Percentiles rank a stretch among this genome's conserved stretches.
phyloP scores from a whole-genome alignment of 2,329 filamentous ascomycete genomes.

The Phyllachora maydis region DNA sequence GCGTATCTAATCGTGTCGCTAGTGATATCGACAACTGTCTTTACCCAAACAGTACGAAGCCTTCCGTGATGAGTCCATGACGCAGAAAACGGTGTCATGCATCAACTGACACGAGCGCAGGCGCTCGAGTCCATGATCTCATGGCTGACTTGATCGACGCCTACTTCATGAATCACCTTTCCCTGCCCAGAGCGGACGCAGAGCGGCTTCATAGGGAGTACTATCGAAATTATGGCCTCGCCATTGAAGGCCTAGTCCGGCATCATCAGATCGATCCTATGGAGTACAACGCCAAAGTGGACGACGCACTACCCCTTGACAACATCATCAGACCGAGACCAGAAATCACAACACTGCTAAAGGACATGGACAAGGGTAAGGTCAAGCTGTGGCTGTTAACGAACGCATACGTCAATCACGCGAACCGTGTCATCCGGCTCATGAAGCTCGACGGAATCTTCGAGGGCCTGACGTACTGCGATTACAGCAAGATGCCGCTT shows the following conservation, averaged over 20 bases:
- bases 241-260: conserved; percentile 81
- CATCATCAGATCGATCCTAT: conserved; percentile 91
- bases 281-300: conserved; percentile 85
- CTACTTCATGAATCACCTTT: conserved; percentile 48
- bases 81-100: neutral
- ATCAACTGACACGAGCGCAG: conserved; percentile 15
- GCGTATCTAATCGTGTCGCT: too few species aligned
- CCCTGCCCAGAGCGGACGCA: conserved; percentile 59
- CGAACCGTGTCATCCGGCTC: conserved; percentile 58
- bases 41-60: conserved; percentile 67
- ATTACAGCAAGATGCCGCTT: conserved; percentile 55
- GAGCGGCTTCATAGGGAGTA: conserved; percentile 73
- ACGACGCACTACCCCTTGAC: conserved; percentile 82
- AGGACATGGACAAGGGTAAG: conserved; percentile 65
- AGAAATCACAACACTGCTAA: conserved; percentile 52
- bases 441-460: conserved; percentile 75
- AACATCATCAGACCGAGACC: conserved; percentile 62
- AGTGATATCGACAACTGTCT: conserved; percentile 99
- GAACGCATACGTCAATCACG: conserved; percentile 87
- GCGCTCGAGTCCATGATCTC: conserved; percentile 62
- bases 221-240: conserved; percentile 91
- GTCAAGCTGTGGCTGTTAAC: conserved; percentile 89
- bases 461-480: conserved; percentile 86
- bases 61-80: neutral
- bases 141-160: conserved; percentile 68